Evolutionary conservation across 2,329 filamentous ascomycete species (phyloP), one percentile per base, ranked within the genome.

Genomic region (Penicillium polonicum): DNA sequence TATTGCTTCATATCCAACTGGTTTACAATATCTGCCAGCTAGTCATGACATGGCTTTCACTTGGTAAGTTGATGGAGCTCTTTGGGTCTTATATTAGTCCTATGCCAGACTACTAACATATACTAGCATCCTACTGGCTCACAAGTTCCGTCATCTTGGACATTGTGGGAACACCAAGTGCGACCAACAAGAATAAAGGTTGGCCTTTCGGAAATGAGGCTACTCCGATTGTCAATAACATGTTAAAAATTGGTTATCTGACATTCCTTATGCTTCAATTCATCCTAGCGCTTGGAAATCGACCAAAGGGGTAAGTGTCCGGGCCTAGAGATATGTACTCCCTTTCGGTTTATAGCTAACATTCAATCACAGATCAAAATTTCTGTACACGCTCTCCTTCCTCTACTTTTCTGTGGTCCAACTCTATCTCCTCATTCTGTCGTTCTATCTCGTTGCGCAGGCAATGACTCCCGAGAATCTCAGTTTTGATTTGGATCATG

Each of bases 121-220:
- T 27, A 13, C 2, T 38, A 78, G 90, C 91, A 71, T 94, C 93
- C 48, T 97, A 94, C 85, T 97, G 91, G 84, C 87, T 97, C 60
- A 97, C 93, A 29, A 97, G 92, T n/a, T 88, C 88, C 50, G 90
- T 97, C 73, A 96, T 97, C 74, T 95, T 97, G 90, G 88, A 96
- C 74, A 87, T 97, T 53, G 93, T 97, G 71, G 93, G 93, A 67
- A 86, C 80, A 13, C 87, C 89, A 29, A 79, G 80, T 23, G 72
- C 78, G 15, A 76, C 79, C 21, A 82, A 80, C 62, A 70, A 39
- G 36, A 76, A 54, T 77, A 82, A 86, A 61, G 91, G 83, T 54
- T 97, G 91, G 85, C 93, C 93, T 1, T 97, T 97, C 68, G 93
- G 93, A 64, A 88, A 92, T 72, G 84, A 78, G 0, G 91, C 85